A percentile compares a stretch with the other conserved stretches of the same genome.
Evolutionary conservation across 352 stramenopile species (phyloP).

Genomic region (Pythium grandisporangium): DNA sequence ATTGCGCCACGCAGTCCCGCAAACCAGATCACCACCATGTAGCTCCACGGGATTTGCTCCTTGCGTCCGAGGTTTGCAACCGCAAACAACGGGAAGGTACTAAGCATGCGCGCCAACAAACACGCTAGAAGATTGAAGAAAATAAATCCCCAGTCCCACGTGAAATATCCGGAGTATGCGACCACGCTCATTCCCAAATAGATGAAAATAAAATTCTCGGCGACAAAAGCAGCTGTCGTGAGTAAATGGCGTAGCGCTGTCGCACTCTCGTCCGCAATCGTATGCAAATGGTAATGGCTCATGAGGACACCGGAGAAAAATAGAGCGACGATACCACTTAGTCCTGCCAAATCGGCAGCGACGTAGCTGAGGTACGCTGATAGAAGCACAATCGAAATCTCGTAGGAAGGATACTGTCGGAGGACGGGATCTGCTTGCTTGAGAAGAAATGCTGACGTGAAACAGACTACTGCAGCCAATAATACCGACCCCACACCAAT

Average conservation of each 20-base stretch:
- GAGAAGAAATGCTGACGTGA: constrained; percentile 71
- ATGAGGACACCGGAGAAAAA: constrained; percentile 91
- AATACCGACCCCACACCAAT: constrained; percentile 77
- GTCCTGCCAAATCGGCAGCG: constrained; percentile 53
- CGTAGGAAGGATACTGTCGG: constrained; percentile 73
- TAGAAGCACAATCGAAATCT: constrained; percentile 82
- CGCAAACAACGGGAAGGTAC: constrained; percentile 72
- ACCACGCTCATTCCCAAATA: constrained; percentile 83
- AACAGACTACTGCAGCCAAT: constrained; percentile 62
- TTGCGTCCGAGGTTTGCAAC: constrained; percentile 59
- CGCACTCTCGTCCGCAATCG: constrained; percentile 68
- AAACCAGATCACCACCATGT: constrained; percentile 90
- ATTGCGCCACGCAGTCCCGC: constrained; percentile 89
- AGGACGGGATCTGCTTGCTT: constrained; percentile 67
- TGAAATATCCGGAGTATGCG: constrained; percentile 68
- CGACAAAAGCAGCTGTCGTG: constrained; percentile 70
- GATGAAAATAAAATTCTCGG: constrained; percentile 86
- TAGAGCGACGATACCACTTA: constrained; percentile 91
- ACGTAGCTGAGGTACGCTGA: constrained; percentile 81
- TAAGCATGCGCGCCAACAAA: constrained; percentile 55
- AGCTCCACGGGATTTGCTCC: constrained; percentile 63
- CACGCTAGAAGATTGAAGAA: constrained; percentile 57
- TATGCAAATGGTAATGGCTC: constrained; percentile 84
- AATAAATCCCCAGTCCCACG: constrained; percentile 82
- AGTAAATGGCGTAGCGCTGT: constrained; percentile 70